Base-by-base conservation (phyloP, 805 yeast genomes). In the Metschnikowia cubensis region DNA sequence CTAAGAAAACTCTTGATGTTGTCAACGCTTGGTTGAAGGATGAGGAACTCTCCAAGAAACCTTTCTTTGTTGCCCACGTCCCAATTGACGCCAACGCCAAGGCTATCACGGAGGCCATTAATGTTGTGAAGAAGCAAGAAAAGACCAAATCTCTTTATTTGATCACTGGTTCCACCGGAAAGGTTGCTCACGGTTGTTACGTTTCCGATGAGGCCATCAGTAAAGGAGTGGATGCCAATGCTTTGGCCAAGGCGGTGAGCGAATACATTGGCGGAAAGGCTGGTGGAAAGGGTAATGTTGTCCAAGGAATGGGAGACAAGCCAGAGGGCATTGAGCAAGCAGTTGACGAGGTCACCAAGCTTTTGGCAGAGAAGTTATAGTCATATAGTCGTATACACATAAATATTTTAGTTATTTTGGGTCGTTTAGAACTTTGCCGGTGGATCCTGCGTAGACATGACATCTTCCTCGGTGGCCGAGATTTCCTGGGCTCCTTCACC, bases 281-380 rank as follows among this genome's bases (percentile, higher is more conserved):
- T 51, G 99, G 99, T 73, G 99, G 99, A 69, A 94, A 89, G 73
- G 98, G 97, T 56, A 88, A 89, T 58, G 84, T 91, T 49, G 89
- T 89, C 60, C 99, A 94, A 75, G 99, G 99, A 71, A 87, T 89
- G 84, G 99, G 99, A 61, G 89, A 85, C 60, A 86, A 89, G 55
- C 78, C 84, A 35, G 76, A 71, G 33, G 88, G 87, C 55, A 76
- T 89, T 47, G 77, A 76, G 38, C 78, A 76, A 37, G 99, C 99
- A 25, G 76, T 94, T 56, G 80, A 76, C 33, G 88, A 84, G 55
- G 81, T 91, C 47, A 78, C 78, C 58, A 75, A 76, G 63, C 68
- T 82, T 55, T 76, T 90, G 56, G 65, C 71, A 40, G 84, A 82
- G 65, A 85, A 84, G 67, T 75, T 87, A 57, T 70, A 61, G 51